Conservation (phyloP, 2,329 filamentous ascomycete species). For the Colletotrichum sp. region DNA sequence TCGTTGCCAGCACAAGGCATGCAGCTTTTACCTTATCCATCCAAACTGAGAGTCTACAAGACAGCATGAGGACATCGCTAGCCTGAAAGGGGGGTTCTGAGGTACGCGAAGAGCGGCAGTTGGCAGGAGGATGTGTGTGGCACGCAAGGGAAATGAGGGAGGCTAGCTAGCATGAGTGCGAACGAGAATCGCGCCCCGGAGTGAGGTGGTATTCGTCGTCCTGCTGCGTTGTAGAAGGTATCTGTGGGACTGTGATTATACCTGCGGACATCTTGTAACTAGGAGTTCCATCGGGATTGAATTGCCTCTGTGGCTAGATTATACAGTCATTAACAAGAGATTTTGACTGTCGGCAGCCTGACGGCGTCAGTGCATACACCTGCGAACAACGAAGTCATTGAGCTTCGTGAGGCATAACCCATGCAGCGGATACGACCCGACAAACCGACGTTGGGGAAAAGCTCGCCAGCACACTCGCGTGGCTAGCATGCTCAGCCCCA, state of each 20-base stretch:
- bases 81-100: neutral
- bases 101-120: neutral
- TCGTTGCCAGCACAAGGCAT: neutral
- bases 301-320: slow-evolving; percentile 11
- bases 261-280: slow-evolving; percentile 8
- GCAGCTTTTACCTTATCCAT: neutral
- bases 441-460: neutral
- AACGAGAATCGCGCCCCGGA: neutral
- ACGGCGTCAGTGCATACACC: neutral
- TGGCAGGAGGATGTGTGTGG: neutral
- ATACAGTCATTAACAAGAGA: slow-evolving; percentile 4
- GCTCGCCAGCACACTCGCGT: neutral
- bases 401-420: neutral
- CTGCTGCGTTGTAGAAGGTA: neutral
- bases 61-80: neutral
- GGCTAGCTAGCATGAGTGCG: neutral
- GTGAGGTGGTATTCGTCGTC: neutral
- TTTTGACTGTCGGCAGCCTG: neutral
- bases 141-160: slow-evolving; percentile 1
- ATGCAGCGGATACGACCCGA: neutral
- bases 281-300: slow-evolving; percentile 6
- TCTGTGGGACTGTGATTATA: slow-evolving; percentile 8
- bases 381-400: neutral
- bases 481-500: neutral
- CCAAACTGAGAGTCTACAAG: neutral